These are phyloP conservation scores for Plectranthus barbatus DNA, from an alignment of 257 asterid genomes.

Conservation along the genomic window DNA sequence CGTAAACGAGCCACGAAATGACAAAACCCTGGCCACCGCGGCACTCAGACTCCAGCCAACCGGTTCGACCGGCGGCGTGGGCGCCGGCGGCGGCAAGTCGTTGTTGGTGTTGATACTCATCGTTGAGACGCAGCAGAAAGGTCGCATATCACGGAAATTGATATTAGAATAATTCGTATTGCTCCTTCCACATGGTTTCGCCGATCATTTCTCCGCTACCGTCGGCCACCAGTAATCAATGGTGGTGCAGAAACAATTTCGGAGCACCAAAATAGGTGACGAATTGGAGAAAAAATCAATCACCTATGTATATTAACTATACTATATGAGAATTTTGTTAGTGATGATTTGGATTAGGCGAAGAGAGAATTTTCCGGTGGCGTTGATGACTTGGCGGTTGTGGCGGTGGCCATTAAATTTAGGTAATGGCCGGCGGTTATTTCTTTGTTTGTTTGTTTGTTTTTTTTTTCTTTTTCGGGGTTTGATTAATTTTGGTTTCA, in stretches of 20 bases:
- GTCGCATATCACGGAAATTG: conserved; percentile 28
- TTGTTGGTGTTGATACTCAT: conserved; percentile 25
- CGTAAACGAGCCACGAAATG: conserved; percentile 21
- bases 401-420: conserved; percentile 24
- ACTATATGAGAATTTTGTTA: not conserved
- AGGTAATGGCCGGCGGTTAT: conserved; percentile 29
- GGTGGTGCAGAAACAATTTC: not conserved
- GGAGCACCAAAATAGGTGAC: not conserved
- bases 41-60: conserved; percentile 6
- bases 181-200: not conserved
- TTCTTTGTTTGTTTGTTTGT: too few species aligned
- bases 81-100: conserved; percentile 18
- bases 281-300: not conserved
- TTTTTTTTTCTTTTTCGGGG: not conserved
- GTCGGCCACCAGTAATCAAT: not conserved
- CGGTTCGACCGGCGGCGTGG: conserved; percentile 29
- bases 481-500: not conserved
- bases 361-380: conserved; percentile 20
- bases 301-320: too few species aligned
- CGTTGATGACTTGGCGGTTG: conserved; percentile 21
- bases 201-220: conserved; percentile 10
- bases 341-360: conserved; percentile 11
- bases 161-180: conserved; percentile 13
- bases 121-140: conserved; percentile 32
- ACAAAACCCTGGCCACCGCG: conserved; percentile 28